Evolutionary conservation across 805 yeast species (phyloP), one percentile per base, ranked within the genome.

Genomic region (Metschnikowia picachoensis): DNA sequence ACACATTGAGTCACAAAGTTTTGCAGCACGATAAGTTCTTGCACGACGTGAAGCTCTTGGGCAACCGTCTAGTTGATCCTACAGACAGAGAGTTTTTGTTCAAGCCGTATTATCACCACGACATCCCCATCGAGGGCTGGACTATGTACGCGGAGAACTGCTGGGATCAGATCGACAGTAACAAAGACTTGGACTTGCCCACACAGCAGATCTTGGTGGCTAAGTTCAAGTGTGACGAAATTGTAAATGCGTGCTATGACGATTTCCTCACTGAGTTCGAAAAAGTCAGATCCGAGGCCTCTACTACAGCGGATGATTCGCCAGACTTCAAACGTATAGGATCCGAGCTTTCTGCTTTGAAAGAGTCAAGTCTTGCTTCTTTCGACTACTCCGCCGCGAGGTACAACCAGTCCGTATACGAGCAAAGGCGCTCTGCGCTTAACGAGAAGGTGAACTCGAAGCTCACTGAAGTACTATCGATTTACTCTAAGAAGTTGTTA

Each of bases 191-290:
- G 52, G 99, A 94, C 67, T 74, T 94, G 53, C 99, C 99, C 27
- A 91, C 98, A 2, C 99, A 94, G 61, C 99, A 94, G 64, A 87
- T 88, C 30, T 73, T 94, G 49, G 98, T 94, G 20, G 96, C 99
- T 8, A 80, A 94, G 57, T 92, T 89, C 68, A 82, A 96, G 60
- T 92, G 98, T 64, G 96, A 90, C 60, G 98, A 94, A 65, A 87
- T 94, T 39, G 76, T 85, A 17, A 67, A 73, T 36, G 49, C 46
- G 16, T 62, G 67, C 28, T 66, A 50, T 36, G 62, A 57, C 9
- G 69, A 66, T 10, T 71, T 70, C 46, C 44, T 56, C 15, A 38
- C 17, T 11, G 58, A 55, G 20, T 62, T 53, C 38, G 43, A 53
- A 4, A 60, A 49, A 11, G 29, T 37, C 13, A 47, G 48, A 29